These are phyloP conservation scores for Komagataella pseudopastoris DNA, from an alignment of 805 yeast genomes.

Conservation along the genomic window DNA sequence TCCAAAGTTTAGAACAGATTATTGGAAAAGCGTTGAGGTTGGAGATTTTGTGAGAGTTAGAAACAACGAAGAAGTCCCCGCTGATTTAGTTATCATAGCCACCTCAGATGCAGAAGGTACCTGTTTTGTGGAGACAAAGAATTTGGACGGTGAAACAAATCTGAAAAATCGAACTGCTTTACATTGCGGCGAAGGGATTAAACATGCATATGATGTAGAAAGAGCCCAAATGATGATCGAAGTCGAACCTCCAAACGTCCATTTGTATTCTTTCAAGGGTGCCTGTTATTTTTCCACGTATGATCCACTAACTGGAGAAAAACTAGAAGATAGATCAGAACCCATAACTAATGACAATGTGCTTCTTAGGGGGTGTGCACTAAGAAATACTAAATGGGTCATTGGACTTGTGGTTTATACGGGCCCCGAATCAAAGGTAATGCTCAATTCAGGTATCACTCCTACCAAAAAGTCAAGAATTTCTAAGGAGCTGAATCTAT, in stretches of 20 bases:
- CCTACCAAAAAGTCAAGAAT: conserved; percentile 62
- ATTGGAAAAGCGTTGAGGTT: conserved; percentile 59
- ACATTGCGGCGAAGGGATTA: conserved; percentile 34
- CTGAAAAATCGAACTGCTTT: conserved; percentile 46
- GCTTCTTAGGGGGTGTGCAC: conserved; percentile 56
- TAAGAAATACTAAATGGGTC: conserved; percentile 68
- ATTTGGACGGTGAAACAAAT: conserved; percentile 67
- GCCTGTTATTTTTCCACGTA: conserved; percentile 33
- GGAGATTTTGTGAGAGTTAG: conserved; percentile 64
- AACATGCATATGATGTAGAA: conserved; percentile 45
- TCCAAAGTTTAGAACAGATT: conserved; percentile 22
- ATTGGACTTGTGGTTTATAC: conserved; percentile 67
- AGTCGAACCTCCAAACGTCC: conserved; percentile 60
- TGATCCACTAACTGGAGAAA: conserved; percentile 15
- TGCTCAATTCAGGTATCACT: conserved; percentile 67
- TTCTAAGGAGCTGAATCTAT: conserved; percentile 50
- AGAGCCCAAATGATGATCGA: conserved; percentile 47
- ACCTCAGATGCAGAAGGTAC: conserved; percentile 57
- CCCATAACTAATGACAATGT: conserved; percentile 49
- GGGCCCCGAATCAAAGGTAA: conserved; percentile 63
- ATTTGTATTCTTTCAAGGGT: conserved; percentile 54
- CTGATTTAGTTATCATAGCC: conserved; percentile 52
- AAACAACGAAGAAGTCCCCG: conserved; percentile 70
- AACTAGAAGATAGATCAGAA: conserved; percentile 27
- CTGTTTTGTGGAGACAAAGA: conserved; percentile 58